Evolutionary conservation across 225 moss, liverwort and hornwort genomes (phyloP).

Genomic region (Straminergon stramineum): DNA sequence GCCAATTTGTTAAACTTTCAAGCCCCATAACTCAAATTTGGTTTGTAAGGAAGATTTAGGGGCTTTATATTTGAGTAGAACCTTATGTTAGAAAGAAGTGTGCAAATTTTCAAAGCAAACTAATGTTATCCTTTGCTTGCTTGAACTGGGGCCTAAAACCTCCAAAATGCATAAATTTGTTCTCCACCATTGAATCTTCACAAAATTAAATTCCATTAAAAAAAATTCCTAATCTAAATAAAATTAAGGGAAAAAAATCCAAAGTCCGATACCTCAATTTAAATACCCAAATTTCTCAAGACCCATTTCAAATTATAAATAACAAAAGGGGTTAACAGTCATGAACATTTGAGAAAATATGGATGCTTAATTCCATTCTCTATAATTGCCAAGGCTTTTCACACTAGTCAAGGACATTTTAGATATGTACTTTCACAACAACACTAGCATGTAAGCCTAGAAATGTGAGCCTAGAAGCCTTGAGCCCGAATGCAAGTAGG

Average conservation of each 20-base stretch:
- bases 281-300: background rate
- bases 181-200: background rate
- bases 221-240: too few relatives aligned
- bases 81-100: background rate
- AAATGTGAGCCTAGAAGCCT: too few relatives aligned
- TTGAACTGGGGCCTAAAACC: too few relatives aligned
- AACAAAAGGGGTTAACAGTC: accelerated
- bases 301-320: too few relatives aligned
- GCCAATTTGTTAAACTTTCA: accelerated
- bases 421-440: background rate
- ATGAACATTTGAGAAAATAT: background rate
- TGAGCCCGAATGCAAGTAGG: too few relatives aligned
- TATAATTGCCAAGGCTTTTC: background rate
- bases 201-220: too few relatives aligned
- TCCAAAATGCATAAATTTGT: background rate
- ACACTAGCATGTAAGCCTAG: too few relatives aligned
- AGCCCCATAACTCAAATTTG: background rate
- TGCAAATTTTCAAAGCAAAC: background rate
- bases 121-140: accelerated
- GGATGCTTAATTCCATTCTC: background rate
- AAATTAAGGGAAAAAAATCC: accelerated
- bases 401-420: background rate
- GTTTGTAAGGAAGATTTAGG: background rate
- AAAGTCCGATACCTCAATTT: accelerated
- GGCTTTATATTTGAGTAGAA: background rate